Base-by-base conservation (phyloP, 1,284 basidiomycete species). In the Boletus semigastroideus region DNA sequence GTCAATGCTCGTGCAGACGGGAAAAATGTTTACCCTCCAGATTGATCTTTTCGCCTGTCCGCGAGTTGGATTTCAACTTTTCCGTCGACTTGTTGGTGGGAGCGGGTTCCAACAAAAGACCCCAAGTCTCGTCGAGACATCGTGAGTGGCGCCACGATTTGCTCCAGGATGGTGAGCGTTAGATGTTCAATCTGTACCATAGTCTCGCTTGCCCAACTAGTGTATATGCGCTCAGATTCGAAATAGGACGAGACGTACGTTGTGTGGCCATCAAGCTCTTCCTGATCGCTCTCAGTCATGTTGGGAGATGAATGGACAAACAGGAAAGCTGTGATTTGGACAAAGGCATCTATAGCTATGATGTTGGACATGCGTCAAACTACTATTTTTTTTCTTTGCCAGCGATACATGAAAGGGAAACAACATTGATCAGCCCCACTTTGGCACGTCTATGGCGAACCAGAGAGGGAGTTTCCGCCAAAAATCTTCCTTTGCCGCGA, bases 401-500 rank as follows among this genome's bases (percentile, higher is more conserved):
- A 42, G 17, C 53, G 49, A 44, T 64, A 62, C 64, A 66, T 34
- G 40, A 49, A n/a, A 55, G 28, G 39, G 22, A 58, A 38, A 37
- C 42, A 27, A 49, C 36, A 12, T 17, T 13, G 53, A 42, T 74
- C 61, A 78, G 17, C 71, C 74, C 82, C 82, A 84, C 49, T 69
- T 69, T 42, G 72, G 60, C 31, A 82, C 68, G 47, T 82, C 76
- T 55, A 87, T 63, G 12, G 78, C 79, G 62, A 88, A 88, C 85
- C 85, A 88, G 43, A 65, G 57, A 3, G 86, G 86, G 17, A 88
- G 62, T 52, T 74, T 77, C 44, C 72, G 69, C 86, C 86, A 88
- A 57, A 87, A 78, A 36, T 82, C 80, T 56, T 80, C 78, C 50
- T 86, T 72, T 30, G 81, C 77, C 38, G 68, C 67, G 55, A 82